phyloP scores from a whole-genome alignment of 768 basidiomycete genomes.

The Phlegmacium glaucopus region DNA sequence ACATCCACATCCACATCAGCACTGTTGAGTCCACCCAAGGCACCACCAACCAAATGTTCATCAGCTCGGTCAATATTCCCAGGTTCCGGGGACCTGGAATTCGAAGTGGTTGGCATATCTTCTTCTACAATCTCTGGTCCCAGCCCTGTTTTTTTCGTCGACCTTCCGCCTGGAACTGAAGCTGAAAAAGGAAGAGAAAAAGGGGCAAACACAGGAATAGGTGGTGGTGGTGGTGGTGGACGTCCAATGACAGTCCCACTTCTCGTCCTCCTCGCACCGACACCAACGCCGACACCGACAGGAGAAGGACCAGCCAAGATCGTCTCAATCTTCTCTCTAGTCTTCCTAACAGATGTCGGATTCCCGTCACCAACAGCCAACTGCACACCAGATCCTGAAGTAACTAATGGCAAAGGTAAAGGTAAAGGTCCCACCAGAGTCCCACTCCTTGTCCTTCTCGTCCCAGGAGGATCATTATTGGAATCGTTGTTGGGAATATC shows the following conservation, averaged over 20 bases:
- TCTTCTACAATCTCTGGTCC: not conserved
- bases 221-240: not conserved
- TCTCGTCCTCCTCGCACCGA: conserved; percentile 21
- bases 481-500: not conserved
- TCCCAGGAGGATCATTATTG: conserved; percentile 7
- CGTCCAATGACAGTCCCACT: conserved; percentile 29
- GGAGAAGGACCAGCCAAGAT: not conserved
- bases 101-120: not conserved
- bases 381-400: not conserved
- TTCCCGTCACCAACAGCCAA: not conserved
- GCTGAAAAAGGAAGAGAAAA: too few species aligned
- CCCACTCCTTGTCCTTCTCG: conserved; percentile 28
- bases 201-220: too few species aligned
- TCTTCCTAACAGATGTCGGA: not conserved
- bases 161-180: too few species aligned
- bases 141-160: not conserved
- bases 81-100: not conserved
- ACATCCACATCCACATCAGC: conserved; percentile 8
- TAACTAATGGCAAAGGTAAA: conserved; percentile 6
- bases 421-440: conserved; percentile 27
- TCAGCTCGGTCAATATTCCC: not conserved
- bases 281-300: not conserved
- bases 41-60: conserved; percentile 21
- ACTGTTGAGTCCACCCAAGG: conserved; percentile 30
- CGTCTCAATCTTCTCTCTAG: not conserved